Conservation (phyloP, 2,329 filamentous ascomycete genomes). For the Xylariaceae sp. region DNA sequence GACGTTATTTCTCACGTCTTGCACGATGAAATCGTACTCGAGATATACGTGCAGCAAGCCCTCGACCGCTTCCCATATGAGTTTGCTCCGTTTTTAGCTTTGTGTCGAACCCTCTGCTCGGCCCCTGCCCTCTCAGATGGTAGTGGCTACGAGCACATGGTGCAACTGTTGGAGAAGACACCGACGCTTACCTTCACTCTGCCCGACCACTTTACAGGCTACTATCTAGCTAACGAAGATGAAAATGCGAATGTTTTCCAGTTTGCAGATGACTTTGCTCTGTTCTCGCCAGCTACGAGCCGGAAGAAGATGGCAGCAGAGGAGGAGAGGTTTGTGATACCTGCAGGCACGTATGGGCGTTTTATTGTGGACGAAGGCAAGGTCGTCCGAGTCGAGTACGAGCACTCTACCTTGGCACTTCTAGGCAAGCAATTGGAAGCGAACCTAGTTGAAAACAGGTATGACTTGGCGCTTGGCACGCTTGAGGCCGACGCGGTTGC, state of each 20-base stretch:
- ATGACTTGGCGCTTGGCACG: conserved; percentile 46
- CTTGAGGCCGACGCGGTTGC: conserved; percentile 58
- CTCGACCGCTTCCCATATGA: conserved; percentile 81
- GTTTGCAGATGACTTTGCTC: conserved; percentile 56
- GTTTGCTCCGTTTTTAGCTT: conserved; percentile 67
- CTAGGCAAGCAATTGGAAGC: conserved; percentile 71
- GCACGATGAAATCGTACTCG: conserved; percentile 51
- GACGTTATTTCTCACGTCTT: conserved; percentile 40
- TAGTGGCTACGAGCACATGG: conserved; percentile 41
- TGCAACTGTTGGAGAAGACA: conserved; percentile 62
- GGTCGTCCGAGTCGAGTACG: conserved; percentile 69
- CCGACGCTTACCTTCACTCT: conserved; percentile 72
- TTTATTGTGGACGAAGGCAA: conserved; percentile 75
- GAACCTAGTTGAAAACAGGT: conserved; percentile 52
- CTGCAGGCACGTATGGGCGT: conserved; percentile 59
- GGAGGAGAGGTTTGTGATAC: conserved; percentile 55
- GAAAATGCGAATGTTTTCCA: conserved; percentile 76
- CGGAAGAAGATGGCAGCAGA: conserved; percentile 40
- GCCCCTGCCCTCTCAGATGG: conserved; percentile 33
- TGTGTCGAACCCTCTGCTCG: conserved; percentile 62
- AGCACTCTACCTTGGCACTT: conserved; percentile 74
- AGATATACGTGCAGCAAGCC: conserved; percentile 60
- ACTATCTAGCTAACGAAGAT: conserved; percentile 75
- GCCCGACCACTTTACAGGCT: conserved; percentile 65
- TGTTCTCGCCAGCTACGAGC: conserved; percentile 50